Base-by-base conservation (phyloP, 306 rosid species). In the Cucumis melo region DNA sequence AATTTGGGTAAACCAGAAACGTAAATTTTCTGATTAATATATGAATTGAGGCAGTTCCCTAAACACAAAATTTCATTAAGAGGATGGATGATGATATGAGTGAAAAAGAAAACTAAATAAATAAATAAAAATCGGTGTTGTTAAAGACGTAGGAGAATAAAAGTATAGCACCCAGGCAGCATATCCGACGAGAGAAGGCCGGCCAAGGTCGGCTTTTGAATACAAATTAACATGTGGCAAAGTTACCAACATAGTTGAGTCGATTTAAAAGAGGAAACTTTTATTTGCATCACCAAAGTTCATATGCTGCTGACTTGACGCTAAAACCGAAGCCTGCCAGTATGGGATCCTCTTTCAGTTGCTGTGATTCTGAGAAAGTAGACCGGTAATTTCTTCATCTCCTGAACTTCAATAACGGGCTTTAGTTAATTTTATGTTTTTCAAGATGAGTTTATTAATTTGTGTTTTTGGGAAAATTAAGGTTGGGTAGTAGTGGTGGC, bases 321-420 rank as follows among this genome's bases (percentile, higher is more conserved):
- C 56, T 16, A 51, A 51, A 51, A 16, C 38, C 1, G 44, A 38
- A 34, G 39, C 70, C 15, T 3, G 36, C 36, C 36, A 32, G 3
- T 32, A 93, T 91, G 98, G 98, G 98, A 73, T 90, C 94, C 27
- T 72, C 62, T 44, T 21, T 83, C 32, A 91, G 91, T 74, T 91
- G 91, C 82, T 88, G 90, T n/a, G 77, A 80, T 74, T 72, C 93
- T 11, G 91, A 93, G 77, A 82, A 80, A 78, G 84, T 82, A 3
- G 96, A 91, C 56, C 86, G 83, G 97, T 93, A 82, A 21, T 46
- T 46, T 46, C 50, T 42, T 8, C 48, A 9, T 42, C 48, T 42
- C 48, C 48, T 42, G 5, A 32, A 0, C 36, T 32, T 3, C 36
- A 32, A 32, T 32, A 2, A 32, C 0, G 36, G 36, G 36, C 5